A percentile compares a stretch with the other conserved stretches of the same genome.
Evolutionary conservation across 495 filamentous ascomycete species (phyloP).

Genomic region (Delitschia confertaspora): DNA sequence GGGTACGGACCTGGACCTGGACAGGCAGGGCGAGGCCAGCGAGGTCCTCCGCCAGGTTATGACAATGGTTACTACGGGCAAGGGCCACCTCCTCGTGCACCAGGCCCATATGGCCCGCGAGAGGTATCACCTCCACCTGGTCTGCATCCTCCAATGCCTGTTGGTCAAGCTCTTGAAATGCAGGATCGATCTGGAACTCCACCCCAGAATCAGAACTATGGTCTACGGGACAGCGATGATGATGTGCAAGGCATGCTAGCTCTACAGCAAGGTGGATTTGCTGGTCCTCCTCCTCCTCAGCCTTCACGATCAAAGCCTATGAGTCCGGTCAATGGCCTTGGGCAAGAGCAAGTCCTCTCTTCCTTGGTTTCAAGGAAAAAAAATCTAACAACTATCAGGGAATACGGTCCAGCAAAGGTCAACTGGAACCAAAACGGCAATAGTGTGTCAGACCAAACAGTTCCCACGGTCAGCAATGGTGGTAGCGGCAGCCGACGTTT

Average conservation of each 20-base stretch:
- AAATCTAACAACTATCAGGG: conserved; percentile 19
- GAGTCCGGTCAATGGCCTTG: conserved; percentile 59
- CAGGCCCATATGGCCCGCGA: conserved; percentile 23
- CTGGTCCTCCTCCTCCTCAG: conserved; percentile 33
- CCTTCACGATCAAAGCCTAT: conserved; percentile 35
- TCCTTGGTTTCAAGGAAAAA: conserved; percentile 3
- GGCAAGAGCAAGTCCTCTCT: conserved; percentile 57
- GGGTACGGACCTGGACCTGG: conserved; percentile 32
- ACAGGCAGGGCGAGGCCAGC: conserved; percentile 44
- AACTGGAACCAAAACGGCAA: conserved; percentile 38
- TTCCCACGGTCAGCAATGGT: conserved; percentile 13
- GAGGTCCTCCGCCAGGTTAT: conserved; percentile 46
- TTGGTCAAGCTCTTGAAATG: conserved; percentile 82
- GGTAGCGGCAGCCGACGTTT: conserved; percentile 23
- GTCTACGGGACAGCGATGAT: conserved; percentile 55
- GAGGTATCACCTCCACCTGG: conserved; percentile 15
- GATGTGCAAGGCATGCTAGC: conserved; percentile 62
- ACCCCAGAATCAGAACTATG: conserved; percentile 31
- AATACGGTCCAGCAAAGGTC: conserved; percentile 44
- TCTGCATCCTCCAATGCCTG: conserved; percentile 28
- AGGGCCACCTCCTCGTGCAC: conserved; percentile 11
- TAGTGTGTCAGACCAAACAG: conserved; percentile 18
- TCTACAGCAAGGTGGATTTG: conserved; percentile 49
- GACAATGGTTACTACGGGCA: conserved; percentile 28
- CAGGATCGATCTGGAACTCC: conserved; percentile 54